These are phyloP conservation scores for Encephalitozoon romaleae DNA, from an alignment of 371 early-diverging fungal species.

Conservation along the genomic window DNA sequence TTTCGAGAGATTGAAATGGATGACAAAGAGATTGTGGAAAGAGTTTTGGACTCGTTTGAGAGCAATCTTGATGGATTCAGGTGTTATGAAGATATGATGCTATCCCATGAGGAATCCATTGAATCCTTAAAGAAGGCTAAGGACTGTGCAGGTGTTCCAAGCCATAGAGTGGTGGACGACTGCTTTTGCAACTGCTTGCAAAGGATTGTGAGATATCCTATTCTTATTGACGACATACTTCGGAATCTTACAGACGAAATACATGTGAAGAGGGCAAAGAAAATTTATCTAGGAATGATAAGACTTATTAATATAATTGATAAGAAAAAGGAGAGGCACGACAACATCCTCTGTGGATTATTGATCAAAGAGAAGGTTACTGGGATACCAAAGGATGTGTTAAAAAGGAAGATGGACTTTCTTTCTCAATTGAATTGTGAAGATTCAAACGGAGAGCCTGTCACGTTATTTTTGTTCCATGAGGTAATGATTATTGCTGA, in stretches of 20 bases:
- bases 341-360: not conserved
- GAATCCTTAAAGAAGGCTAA: not conserved
- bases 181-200: conserved; percentile 3
- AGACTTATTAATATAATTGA: not conserved
- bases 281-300: not conserved
- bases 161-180: not conserved
- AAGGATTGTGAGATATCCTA: not conserved
- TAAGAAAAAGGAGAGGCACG: not conserved
- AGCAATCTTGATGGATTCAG: not conserved
- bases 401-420: not conserved
- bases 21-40: not conserved
- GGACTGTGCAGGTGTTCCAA: not conserved
- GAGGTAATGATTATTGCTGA: not conserved
- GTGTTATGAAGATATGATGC: not conserved
- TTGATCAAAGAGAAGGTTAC: not conserved
- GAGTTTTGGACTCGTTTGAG: not conserved
- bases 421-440: not conserved
- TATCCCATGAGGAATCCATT: not conserved
- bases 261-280: not conserved
- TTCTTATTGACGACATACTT: not conserved
- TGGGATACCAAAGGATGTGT: not conserved
- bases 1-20: not conserved
- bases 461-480: not conserved
- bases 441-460: not conserved
- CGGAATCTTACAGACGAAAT: not conserved